phyloP scores from a whole-genome alignment of 495 filamentous ascomycete species.

The Recurvomyces mirabilis region DNA sequence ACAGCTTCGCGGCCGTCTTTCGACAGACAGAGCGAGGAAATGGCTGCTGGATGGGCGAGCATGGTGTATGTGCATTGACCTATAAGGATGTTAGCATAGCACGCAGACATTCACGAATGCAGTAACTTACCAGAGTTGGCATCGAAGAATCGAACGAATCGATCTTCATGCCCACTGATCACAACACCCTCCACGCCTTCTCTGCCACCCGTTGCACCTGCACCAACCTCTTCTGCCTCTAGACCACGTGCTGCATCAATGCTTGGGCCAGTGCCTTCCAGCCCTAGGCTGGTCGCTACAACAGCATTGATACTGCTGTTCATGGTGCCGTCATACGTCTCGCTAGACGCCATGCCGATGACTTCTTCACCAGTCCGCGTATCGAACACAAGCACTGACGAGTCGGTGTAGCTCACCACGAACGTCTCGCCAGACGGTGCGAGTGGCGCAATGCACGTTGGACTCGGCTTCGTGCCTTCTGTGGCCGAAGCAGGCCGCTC shows the following conservation, averaged over 20 bases:
- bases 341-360: slow-evolving; percentile 77
- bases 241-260: slow-evolving; percentile 53
- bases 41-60: slow-evolving; percentile 88
- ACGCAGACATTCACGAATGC: neutral
- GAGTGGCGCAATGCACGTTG: slow-evolving; percentile 84
- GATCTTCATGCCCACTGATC: slow-evolving; percentile 91
- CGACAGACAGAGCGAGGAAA: slow-evolving; percentile 78
- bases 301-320: slow-evolving; percentile 79
- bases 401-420: slow-evolving; percentile 84
- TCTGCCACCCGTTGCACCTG: slow-evolving; percentile 73
- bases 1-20: slow-evolving; percentile 91
- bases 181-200: slow-evolving; percentile 77
- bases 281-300: slow-evolving; percentile 73
- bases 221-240: slow-evolving; percentile 57
- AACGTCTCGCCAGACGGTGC: slow-evolving; percentile 81
- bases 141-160: slow-evolving; percentile 92
- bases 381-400: slow-evolving; percentile 80
- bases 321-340: slow-evolving; percentile 81
- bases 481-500: slow-evolving; percentile 34
- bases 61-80: slow-evolving; percentile 99
- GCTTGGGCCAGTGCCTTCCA: slow-evolving; percentile 51
- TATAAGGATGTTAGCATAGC: slow-evolving; percentile 29
- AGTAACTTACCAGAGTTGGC: slow-evolving; percentile 92
- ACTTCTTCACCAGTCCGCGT: slow-evolving; percentile 86
- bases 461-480: slow-evolving; percentile 37